Base-by-base conservation (phyloP, 257 asterid genomes). In the Ilex asprella region DNA sequence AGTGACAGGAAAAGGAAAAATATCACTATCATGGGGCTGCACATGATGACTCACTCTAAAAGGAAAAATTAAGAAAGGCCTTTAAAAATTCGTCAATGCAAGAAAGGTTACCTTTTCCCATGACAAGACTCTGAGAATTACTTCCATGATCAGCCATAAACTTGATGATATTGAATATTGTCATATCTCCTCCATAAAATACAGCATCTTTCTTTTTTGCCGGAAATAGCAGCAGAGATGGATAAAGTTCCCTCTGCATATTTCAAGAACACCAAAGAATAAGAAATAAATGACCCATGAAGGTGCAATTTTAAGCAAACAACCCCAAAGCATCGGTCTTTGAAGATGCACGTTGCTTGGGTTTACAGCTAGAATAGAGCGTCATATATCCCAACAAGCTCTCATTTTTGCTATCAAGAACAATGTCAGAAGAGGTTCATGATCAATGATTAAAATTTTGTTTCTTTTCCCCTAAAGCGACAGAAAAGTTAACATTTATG, bases 181-280 rank as follows among this genome's bases (percentile, higher is more conserved):
- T 60, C 58, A 80, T 71, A 70, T 86, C 90, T 73, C 98, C 98
- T 77, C 80, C 86, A 60, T 82, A 91, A 43, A 66, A 43, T 62
- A 88, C 68, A 0, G 87, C 64, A 64, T 79, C 73, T 78, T 88
- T 86, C 73, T 71, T 75, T 67, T 72, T 84, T 21, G 92, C 88
- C 10, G 96, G 98, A 74, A 88, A 86, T 78, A 91, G 64, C 67
- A 91, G 70, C 75, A 91, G 70, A 61, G 77, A 83, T 63, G 98
- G 96, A 82, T 88, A 86, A 53, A 86, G 75, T 70, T 91, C 95
- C 80, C 87, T 81, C 96, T 91, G 96, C 86, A 77, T 60, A 66
- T 63, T 59, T 63, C 41, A 67, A 60, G 56, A 46, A 49, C 55
- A 56, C 46, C 61, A 69, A 49, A 64, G 39, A 59, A 32, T 44